A percentile compares a stretch with the other conserved stretches of the same genome.
phyloP scores from a whole-genome alignment of 1,139 yeast species.

The Saccharomycopsis crataegensis region DNA sequence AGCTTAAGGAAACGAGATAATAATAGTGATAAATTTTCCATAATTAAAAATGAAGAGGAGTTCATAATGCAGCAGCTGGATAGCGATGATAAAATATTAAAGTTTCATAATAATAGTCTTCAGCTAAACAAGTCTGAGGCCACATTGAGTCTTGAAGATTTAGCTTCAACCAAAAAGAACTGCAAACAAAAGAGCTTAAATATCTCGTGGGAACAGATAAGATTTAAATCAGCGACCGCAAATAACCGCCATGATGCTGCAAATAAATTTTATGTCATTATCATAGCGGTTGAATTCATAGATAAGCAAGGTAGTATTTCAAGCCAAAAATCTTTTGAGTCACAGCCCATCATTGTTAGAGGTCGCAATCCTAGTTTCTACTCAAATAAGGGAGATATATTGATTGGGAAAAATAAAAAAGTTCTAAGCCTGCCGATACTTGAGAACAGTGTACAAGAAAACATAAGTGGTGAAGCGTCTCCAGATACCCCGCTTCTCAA shows the following conservation, averaged over 20 bases:
- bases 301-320: constrained; percentile 1
- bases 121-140: neutral
- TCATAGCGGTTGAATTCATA: constrained; percentile 13
- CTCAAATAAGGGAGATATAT: constrained; percentile 37
- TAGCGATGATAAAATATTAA: neutral
- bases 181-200: neutral
- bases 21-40: neutral
- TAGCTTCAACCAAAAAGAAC: neutral
- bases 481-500: neutral
- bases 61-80: neutral
- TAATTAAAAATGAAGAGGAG: constrained; percentile 1
- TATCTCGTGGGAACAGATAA: constrained; percentile 19
- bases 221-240: constrained; percentile 19
- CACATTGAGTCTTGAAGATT: neutral
- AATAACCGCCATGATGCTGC: constrained; percentile 19
- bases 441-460: neutral
- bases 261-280: constrained; percentile 16
- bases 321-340: constrained; percentile 10
- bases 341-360: constrained; percentile 38
- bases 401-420: constrained; percentile 26
- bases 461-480: too few relatives aligned
- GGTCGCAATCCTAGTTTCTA: constrained; percentile 46
- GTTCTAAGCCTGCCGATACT: constrained; percentile 21
- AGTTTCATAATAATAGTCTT: neutral
- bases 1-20: constrained; percentile 1